A percentile compares a stretch with the other conserved stretches of the same genome.
These are phyloP conservation scores for Scenedesmus sp. DNA, from an alignment of 163 green algal species.

Conservation along the genomic window DNA sequence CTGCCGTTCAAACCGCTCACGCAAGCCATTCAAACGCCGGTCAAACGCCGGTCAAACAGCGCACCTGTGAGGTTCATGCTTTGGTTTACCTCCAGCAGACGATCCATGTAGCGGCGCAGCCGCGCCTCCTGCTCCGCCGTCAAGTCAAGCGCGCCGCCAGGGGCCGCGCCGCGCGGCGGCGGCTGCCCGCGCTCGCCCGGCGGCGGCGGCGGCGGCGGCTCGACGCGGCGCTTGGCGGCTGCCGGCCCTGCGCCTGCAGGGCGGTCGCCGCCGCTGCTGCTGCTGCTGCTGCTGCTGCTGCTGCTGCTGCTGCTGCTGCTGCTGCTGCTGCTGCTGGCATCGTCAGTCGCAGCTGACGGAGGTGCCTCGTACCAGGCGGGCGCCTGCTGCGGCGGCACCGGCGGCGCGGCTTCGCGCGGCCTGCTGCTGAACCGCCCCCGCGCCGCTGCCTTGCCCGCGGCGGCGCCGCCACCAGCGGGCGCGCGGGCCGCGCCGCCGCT, in stretches of 20 bases:
- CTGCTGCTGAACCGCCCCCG: no score
- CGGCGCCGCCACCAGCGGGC: no score
- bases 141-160: not conserved
- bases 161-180: no score
- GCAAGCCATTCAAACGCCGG: no score
- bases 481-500: no score
- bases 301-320: slow-evolving; percentile 8
- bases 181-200: not conserved
- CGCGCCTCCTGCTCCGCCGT: slow-evolving; percentile 50
- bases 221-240: no score
- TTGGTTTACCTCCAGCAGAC: slow-evolving; percentile 77
- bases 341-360: not conserved
- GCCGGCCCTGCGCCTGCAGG: not conserved
- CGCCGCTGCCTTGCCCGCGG: no score
- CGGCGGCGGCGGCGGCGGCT: not conserved
- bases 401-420: no score
- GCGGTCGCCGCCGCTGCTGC: not conserved
- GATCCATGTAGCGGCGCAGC: slow-evolving; percentile 70
- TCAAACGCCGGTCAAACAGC: no score
- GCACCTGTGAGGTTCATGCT: slow-evolving; percentile 82
- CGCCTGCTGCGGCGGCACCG: no score
- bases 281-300: slow-evolving; percentile 9
- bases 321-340: not conserved
- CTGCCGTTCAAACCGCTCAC: no score
- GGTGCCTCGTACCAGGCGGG: no score